Base-by-base conservation (phyloP, 768 basidiomycete genomes). In the Chalciporus piperatus region DNA sequence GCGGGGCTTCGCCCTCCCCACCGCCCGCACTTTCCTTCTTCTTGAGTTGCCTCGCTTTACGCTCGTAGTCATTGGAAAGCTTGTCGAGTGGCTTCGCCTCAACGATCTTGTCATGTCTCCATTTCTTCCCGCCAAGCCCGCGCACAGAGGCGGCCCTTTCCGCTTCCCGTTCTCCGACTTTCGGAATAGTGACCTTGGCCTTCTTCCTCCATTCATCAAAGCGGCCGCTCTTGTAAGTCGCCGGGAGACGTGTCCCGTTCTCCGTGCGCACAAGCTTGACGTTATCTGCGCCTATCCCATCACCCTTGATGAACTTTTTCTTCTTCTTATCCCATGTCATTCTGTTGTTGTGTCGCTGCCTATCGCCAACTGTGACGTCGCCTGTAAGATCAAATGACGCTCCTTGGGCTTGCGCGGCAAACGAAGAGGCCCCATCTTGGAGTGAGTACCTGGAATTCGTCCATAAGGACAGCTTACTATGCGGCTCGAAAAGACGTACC, bases 161-260 rank as follows among this genome's bases (percentile, higher is more conserved):
- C 42, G 76, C 73, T 68, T 96, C 94, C 3, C 72, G 76, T 65
- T 97, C 94, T 17, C 95, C 95, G n/a, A 88, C 76, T 52, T 80
- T 80, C 0, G 94, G 94, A 32, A 98, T 67, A 53, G 72, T 77
- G n/a, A 82, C 72, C 35, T 81, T 84, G 45, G 77, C 83, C 70
- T 89, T 91, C 54, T 80, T 76, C 68, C 87, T 89, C 97, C 97
- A 99, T 66, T 96, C 93, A 50, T 96, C 91, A 68, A 92, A 99
- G 14, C 92, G 83, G 11, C 97, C 97, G 59, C 89, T 92, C 47
- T 89, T 85, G 71, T 93, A 99, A 10, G 86, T 86, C 3, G 93
- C 93, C 4, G 97, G 96, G 17, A 99, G 76, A 43, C 87, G 84
- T 14, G 87, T 83, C 4, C 97, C 97, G 60, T 86, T 93, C 70